Evolutionary conservation across 176 grass and related monocot species (phyloP).

Genomic region (Oryza meridionalis): DNA sequence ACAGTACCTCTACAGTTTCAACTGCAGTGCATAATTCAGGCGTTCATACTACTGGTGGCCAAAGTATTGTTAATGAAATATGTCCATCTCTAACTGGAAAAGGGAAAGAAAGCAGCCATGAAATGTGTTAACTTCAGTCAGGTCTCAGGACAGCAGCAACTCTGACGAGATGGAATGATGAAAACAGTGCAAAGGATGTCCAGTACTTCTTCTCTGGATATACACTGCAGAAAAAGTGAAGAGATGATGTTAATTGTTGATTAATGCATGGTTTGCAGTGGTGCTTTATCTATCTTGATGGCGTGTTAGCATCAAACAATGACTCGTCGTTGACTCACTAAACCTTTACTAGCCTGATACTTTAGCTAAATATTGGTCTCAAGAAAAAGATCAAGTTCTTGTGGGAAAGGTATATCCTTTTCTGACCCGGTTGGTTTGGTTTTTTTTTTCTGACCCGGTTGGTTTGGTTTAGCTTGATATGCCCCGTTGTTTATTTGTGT

Average conservation of each 20-base stretch:
- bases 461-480: no score
- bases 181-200: neutral
- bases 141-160: neutral
- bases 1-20: neutral
- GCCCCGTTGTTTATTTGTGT: neutral
- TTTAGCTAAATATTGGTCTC: neutral
- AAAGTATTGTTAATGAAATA: neutral
- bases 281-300: neutral
- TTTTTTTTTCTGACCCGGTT: constrained; percentile 17
- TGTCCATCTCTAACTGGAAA: neutral
- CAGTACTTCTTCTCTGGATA: neutral
- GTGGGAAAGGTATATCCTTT: neutral
- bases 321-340: neutral
- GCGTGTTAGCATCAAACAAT: constrained; percentile 2
- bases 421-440: constrained; percentile 7
- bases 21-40: neutral
- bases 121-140: neutral
- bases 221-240: neutral
- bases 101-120: neutral
- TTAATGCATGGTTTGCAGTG: neutral
- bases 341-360: neutral
- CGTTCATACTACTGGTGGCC: constrained; percentile 25
- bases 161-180: neutral
- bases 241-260: neutral
- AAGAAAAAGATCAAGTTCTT: neutral